Percentiles rank a stretch among this genome's conserved stretches.
Evolutionary conservation across 352 stramenopile species (phyloP).

Genomic region (Pythium dissotocum): DNA sequence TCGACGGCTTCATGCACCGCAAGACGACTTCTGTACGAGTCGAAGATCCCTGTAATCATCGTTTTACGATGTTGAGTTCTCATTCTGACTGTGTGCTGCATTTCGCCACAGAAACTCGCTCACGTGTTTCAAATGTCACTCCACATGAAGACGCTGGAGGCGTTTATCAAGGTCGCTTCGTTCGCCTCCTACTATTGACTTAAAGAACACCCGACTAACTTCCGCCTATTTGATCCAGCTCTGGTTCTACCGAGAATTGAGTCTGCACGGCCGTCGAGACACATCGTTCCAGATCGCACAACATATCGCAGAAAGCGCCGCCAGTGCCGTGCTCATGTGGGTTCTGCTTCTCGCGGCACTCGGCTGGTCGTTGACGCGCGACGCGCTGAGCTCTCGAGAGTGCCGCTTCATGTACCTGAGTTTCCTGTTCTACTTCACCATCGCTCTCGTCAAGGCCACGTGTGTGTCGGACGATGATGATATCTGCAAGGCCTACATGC

Average conservation of each 20-base stretch:
- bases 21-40: constrained; percentile 44
- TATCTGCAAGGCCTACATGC: constrained; percentile 59
- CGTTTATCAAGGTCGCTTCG: constrained; percentile 37
- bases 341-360: constrained; percentile 57
- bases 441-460: constrained; percentile 45
- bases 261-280: constrained; percentile 33
- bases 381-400: constrained; percentile 45
- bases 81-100: background rate
- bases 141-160: constrained; percentile 54
- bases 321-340: constrained; percentile 39
- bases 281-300: constrained; percentile 35
- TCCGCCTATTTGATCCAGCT: constrained; percentile 25
- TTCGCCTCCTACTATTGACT: background rate
- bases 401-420: constrained; percentile 35
- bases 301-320: constrained; percentile 40
- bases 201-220: background rate
- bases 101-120: constrained; percentile 42
- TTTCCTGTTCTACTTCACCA: constrained; percentile 41
- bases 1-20: constrained; percentile 43
- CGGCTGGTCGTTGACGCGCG: constrained; percentile 63
- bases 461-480: constrained; percentile 42
- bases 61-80: background rate
- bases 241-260: constrained; percentile 52
- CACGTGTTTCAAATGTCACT: constrained; percentile 51
- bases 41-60: background rate